A percentile compares a stretch with the other conserved stretches of the same genome.
Evolutionary conservation across 78 protist species (phyloP).

Genomic region (Dictyostelium citrinum): DNA sequence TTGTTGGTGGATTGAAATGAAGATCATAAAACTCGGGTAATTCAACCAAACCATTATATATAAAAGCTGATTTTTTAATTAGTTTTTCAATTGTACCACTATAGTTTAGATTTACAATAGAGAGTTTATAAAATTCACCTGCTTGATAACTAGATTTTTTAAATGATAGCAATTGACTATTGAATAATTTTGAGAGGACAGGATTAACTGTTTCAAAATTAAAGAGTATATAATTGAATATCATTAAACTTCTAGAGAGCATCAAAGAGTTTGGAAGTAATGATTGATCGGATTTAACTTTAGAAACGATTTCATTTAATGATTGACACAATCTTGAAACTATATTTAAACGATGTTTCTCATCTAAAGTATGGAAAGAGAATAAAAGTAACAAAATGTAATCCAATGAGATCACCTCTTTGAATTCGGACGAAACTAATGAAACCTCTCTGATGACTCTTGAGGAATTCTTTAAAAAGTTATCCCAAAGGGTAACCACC

Average conservation of each 20-base stretch:
- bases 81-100: background rate
- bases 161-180: background rate
- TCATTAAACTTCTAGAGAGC: constrained; percentile 26
- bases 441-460: background rate
- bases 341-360: constrained; percentile 13
- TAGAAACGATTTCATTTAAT: background rate
- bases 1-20: background rate
- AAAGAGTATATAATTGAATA: constrained; percentile 24
- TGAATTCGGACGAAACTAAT: background rate
- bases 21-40: constrained; percentile 21
- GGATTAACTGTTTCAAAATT: background rate
- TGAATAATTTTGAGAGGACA: background rate
- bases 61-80: background rate
- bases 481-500: constrained; percentile 5
- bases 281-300: background rate
- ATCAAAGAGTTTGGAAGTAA: constrained; percentile 21
- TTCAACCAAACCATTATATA: background rate
- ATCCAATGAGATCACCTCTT: constrained; percentile 19
- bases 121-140: background rate
- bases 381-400: constrained; percentile 15
- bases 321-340: background rate
- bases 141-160: background rate
- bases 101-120: background rate
- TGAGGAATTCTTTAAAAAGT: background rate
- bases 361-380: constrained; percentile 31